Conservation (phyloP, 805 yeast genomes). For the Schwanniomyces vanrijiae region DNA sequence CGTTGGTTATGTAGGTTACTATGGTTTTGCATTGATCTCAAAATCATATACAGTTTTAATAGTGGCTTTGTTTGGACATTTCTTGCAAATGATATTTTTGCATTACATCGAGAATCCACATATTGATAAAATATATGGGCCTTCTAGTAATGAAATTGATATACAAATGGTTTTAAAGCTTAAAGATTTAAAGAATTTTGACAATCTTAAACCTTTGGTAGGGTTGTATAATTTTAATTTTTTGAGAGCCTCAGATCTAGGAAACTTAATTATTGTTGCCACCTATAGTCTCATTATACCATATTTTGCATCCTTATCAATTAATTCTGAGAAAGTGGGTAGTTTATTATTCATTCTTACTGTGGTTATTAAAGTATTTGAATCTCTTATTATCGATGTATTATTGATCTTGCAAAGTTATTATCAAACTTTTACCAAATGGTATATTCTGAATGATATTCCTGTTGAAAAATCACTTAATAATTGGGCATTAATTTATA, state of each 20-base stretch:
- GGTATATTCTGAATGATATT: slow-evolving; percentile 62
- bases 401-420: slow-evolving; percentile 60
- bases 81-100: slow-evolving; percentile 72
- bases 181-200: slow-evolving; percentile 46
- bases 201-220: slow-evolving; percentile 51
- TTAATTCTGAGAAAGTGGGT: slow-evolving; percentile 16
- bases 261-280: slow-evolving; percentile 44
- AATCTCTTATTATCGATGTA: slow-evolving; percentile 49
- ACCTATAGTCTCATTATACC: slow-evolving; percentile 46
- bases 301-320: slow-evolving; percentile 25
- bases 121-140: slow-evolving; percentile 74
- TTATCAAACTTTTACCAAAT: slow-evolving; percentile 60
- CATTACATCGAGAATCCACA: slow-evolving; percentile 82
- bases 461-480: slow-evolving; percentile 65
- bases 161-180: slow-evolving; percentile 42
- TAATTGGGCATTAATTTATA: slow-evolving; percentile 72
- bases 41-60: slow-evolving; percentile 69
- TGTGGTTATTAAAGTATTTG: slow-evolving; percentile 47
- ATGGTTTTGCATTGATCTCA: slow-evolving; percentile 77
- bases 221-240: slow-evolving; percentile 63
- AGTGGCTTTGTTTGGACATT: slow-evolving; percentile 74
- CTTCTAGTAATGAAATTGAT: slow-evolving; percentile 40
- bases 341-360: slow-evolving; percentile 39
- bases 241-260: slow-evolving; percentile 62
- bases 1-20: slow-evolving; percentile 83